Percentiles rank a stretch among this genome's conserved stretches.
Conservation (phyloP, 2,329 filamentous ascomycete genomes). For the Aspergillus jensenii region DNA sequence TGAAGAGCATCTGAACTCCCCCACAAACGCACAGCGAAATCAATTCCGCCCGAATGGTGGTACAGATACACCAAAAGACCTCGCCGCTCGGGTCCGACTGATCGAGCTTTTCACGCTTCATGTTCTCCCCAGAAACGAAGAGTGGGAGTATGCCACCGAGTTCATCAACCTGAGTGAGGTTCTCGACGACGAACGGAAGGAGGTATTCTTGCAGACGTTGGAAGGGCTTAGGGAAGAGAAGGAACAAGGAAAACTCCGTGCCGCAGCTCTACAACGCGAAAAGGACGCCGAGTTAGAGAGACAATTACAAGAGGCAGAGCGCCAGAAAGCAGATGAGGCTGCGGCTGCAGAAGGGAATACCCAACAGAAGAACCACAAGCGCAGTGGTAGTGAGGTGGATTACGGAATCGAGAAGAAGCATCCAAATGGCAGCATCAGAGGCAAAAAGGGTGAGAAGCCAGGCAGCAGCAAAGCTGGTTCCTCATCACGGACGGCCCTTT, state of each 20-base stretch:
- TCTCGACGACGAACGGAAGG: constrained; percentile 86
- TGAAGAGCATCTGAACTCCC: constrained; percentile 57
- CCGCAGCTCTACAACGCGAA: constrained; percentile 62
- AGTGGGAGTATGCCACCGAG: constrained; percentile 93
- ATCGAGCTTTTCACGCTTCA: constrained; percentile 94
- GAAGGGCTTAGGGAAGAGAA: constrained; percentile 83
- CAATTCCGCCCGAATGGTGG: constrained; percentile 53
- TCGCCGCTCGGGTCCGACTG: constrained; percentile 83
- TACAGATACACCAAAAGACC: constrained; percentile 78
- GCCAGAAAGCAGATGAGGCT: constrained; percentile 37
- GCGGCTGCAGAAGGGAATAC: constrained; percentile 41
- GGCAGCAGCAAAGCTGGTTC: constrained; percentile 22
- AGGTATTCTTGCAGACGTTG: constrained; percentile 83
- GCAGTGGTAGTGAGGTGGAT: constrained; percentile 65
- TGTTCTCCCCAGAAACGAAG: constrained; percentile 85
- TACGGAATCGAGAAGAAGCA: constrained; percentile 65
- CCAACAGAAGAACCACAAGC: constrained; percentile 43
- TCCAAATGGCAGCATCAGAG: constrained; percentile 34
- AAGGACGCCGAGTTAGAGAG: constrained; percentile 56
- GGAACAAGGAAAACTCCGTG: constrained; percentile 65
- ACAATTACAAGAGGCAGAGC: constrained; percentile 46
- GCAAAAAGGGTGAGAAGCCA: constrained; percentile 30
- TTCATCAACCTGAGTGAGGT: constrained; percentile 86
- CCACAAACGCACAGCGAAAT: constrained; percentile 31
- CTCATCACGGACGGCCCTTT: constrained; percentile 32